Evolutionary conservation across 177 flowering plant species (phyloP).

Genomic region (Vitis hybrid): DNA sequence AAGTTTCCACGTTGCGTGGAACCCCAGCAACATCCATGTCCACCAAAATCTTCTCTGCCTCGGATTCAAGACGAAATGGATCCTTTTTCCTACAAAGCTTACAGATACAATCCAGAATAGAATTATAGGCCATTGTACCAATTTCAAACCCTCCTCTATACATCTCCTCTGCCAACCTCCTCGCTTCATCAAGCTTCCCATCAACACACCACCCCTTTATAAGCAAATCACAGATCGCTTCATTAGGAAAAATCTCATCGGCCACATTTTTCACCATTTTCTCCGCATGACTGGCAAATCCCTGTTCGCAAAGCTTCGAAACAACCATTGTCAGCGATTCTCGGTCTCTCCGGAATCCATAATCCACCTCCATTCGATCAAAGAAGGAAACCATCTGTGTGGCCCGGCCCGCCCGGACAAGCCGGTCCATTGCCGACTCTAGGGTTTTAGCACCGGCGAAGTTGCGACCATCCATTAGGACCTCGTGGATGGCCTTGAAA

Average conservation of each 20-base stretch:
- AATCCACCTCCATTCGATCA: slow-evolving; percentile 74
- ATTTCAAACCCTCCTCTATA: slow-evolving; percentile 87
- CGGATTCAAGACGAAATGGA: slow-evolving; percentile 59
- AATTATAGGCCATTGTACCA: slow-evolving; percentile 64
- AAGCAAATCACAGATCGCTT: slow-evolving; percentile 64
- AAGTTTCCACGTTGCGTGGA: slow-evolving; percentile 81
- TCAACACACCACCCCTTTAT: slow-evolving; percentile 90
- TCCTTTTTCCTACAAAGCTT: slow-evolving; percentile 82
- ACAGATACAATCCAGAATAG: slow-evolving; percentile 87
- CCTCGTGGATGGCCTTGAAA: slow-evolving; percentile 70
- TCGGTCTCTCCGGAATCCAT: slow-evolving; percentile 54
- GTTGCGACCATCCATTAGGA: slow-evolving; percentile 40
- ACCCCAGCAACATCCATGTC: slow-evolving; percentile 88
- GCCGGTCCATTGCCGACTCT: slow-evolving; percentile 44
- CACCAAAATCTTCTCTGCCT: slow-evolving; percentile 65
- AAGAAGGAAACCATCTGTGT: slow-evolving; percentile 65
- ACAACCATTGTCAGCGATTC: slow-evolving; percentile 59
- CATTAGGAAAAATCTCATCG: slow-evolving; percentile 79
- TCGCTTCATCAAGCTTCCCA: slow-evolving; percentile 83
- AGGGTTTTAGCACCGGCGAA: slow-evolving; percentile 50
- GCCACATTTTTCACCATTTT: slow-evolving; percentile 78
- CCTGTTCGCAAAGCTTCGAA: slow-evolving; percentile 59
- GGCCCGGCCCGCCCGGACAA: slow-evolving; percentile 74
- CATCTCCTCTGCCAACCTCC: slow-evolving; percentile 78
- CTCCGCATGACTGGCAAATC: slow-evolving; percentile 76